Percentiles rank a stretch among this genome's conserved stretches.
These are phyloP conservation scores for Starmerella gropengiesseri DNA, from an alignment of 805 yeast species.

Conservation along the genomic window DNA sequence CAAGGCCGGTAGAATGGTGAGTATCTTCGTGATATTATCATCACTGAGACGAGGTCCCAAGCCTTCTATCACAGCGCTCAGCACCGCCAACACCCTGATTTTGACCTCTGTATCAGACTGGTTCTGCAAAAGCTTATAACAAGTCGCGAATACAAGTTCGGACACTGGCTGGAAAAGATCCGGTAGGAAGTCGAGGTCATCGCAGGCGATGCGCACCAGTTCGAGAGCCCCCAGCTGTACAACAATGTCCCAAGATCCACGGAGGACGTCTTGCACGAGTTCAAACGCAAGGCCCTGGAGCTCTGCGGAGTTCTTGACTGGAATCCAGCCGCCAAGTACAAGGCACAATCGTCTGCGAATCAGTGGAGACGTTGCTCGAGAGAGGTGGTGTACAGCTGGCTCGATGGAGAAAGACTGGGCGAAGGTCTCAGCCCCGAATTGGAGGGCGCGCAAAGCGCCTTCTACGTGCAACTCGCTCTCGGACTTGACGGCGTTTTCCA, in stretches of 20 bases:
- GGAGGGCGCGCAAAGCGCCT: conserved; percentile 72
- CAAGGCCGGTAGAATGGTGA: conserved; percentile 49
- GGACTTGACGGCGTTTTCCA: conserved; percentile 28
- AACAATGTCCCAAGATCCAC: conserved; percentile 46
- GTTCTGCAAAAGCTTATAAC: conserved; percentile 39
- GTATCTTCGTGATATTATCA: conserved; percentile 24
- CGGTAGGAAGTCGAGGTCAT: conserved; percentile 79
- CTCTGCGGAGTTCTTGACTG: conserved; percentile 49
- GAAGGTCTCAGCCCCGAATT: conserved; percentile 58
- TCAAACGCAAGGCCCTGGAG: conserved; percentile 45
- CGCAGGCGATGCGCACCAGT: conserved; percentile 55
- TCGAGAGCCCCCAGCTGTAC: conserved; percentile 66
- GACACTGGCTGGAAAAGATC: conserved; percentile 56
- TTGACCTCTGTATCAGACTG: conserved; percentile 63
- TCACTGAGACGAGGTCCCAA: conserved; percentile 24
- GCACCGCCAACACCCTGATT: conserved; percentile 55
- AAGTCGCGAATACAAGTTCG: conserved; percentile 39
- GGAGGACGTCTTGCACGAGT: conserved; percentile 40
- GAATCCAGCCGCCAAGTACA: conserved; percentile 71
- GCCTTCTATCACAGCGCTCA: conserved; percentile 43
- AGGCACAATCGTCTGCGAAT: conserved; percentile 67
- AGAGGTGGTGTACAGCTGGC: conserved; percentile 56
- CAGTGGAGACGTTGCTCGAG: conserved; percentile 59
- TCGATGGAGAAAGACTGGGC: conserved; percentile 38
- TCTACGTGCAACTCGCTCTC: conserved; percentile 60